Evolutionary conservation across 495 filamentous ascomycete genomes (phyloP), one percentile per base, ranked within the genome.

Genomic region (Aspergillus campestris): DNA sequence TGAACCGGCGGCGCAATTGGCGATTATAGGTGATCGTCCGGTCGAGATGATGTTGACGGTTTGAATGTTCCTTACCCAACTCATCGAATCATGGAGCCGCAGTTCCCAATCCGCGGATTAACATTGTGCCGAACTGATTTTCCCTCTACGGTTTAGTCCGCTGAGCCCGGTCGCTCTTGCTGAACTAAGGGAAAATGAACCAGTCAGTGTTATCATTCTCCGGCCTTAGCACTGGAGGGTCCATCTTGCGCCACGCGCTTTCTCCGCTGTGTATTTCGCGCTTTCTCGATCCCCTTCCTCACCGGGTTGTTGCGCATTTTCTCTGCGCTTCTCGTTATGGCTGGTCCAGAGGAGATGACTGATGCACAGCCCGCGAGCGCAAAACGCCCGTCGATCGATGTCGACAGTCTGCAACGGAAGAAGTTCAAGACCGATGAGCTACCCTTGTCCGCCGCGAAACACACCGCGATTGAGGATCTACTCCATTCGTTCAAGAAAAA

Each of bases 401-500:
- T 65, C 31, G 66, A 60, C 24, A 61, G 56, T 34, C 54, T 68
- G 12, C 69, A 65, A 52, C 75, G 63, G 63, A 85, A 76, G 66
- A 86, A 83, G 55, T 84, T 89, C 69, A 94, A 91, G 66, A 77
- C 84, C 11, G 86, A 86, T 2, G 89, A 95, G 44, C 72, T 95
- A 4, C 89, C 89, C 6, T 66, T 94, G 14, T 74, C 82, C 24
- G 77, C 80, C 13, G 74, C 79, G 29, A 86, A 89, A 43, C 78
- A 86, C 44, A 72, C 73, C 0, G 80, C 83, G 1, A 89, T 95
- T 45, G 87, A 94, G 44, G 72, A 74, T 45, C 70, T 95, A 18
- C 75, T 89, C 8, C 79, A 89, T 64, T 80, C 79, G 6, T 90
- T 89, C 62, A 92, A 92, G 65, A 94, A 94, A 67, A 90, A 90